Evolutionary conservation across 2,329 filamentous ascomycete genomes (phyloP).

Genomic region (Aplosporella prunicola): DNA sequence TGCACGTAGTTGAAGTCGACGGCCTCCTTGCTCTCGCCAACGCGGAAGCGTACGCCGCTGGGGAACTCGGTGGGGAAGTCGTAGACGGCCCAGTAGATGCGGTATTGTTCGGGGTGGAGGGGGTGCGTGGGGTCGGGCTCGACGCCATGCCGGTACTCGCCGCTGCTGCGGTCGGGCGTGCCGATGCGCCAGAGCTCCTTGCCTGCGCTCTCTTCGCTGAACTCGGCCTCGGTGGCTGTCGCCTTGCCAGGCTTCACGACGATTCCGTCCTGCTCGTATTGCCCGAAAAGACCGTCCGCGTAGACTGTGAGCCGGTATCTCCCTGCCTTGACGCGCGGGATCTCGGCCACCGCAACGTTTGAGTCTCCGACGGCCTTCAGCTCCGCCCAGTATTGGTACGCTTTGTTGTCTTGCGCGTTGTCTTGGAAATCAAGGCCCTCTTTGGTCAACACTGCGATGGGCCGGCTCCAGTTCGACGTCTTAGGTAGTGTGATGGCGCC

Average conservation of each 20-base stretch:
- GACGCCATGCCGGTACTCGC: slow-evolving; percentile 52
- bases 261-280: slow-evolving; percentile 46
- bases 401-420: slow-evolving; percentile 45
- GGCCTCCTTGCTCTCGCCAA: slow-evolving; percentile 42
- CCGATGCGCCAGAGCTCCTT: slow-evolving; percentile 55
- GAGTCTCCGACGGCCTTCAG: slow-evolving; percentile 20
- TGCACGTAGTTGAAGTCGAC: slow-evolving; percentile 55
- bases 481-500: slow-evolving; percentile 44
- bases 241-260: slow-evolving; percentile 34
- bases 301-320: slow-evolving; percentile 55
- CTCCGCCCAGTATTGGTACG: slow-evolving; percentile 53
- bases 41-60: slow-evolving; percentile 46
- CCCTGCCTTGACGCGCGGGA: slow-evolving; percentile 47
- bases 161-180: slow-evolving; percentile 51
- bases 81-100: slow-evolving; percentile 52
- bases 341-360: slow-evolving; percentile 35
- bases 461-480: slow-evolving; percentile 34
- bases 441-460: slow-evolving; percentile 48
- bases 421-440: slow-evolving; percentile 49
- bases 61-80: slow-evolving; percentile 54
- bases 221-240: slow-evolving; percentile 34
- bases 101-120: slow-evolving; percentile 47
- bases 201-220: slow-evolving; percentile 48
- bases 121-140: slow-evolving; percentile 40
- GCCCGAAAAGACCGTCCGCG: slow-evolving; percentile 52